Evolutionary conservation across 1,139 yeast genomes (phyloP).

Genomic region (Taphrina pruni): DNA sequence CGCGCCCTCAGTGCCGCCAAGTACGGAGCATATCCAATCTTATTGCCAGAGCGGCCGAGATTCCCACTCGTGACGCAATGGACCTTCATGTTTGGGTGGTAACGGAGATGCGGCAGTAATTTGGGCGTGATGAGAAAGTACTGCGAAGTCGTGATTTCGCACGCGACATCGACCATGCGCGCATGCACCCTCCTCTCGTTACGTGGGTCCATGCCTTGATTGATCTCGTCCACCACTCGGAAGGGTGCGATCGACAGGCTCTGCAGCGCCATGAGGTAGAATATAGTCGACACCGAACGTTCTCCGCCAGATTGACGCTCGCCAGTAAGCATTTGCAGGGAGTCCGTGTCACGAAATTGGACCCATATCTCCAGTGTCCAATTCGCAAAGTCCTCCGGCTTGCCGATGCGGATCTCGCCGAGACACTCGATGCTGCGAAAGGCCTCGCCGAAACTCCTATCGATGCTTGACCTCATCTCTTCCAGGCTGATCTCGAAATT

Average conservation of each 20-base stretch:
- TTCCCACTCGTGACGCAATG: slow-evolving; percentile 80
- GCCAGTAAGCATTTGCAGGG: slow-evolving; percentile 71
- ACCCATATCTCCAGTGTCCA: slow-evolving; percentile 89
- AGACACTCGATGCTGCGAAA: slow-evolving; percentile 81
- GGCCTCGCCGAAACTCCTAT: slow-evolving; percentile 66
- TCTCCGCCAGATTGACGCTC: slow-evolving; percentile 98
- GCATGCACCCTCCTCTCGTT: slow-evolving; percentile 89
- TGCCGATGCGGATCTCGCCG: slow-evolving; percentile 72
- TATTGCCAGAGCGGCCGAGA: slow-evolving; percentile 41
- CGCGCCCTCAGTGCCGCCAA: slow-evolving; percentile 32
- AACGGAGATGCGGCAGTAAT: slow-evolving; percentile 74
- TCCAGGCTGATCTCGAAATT: slow-evolving; percentile 68
- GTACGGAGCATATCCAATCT: slow-evolving; percentile 28
- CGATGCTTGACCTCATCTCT: slow-evolving; percentile 60
- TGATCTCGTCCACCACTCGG: slow-evolving; percentile 95
- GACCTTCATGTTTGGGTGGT: slow-evolving; percentile 80
- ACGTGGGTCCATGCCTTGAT: slow-evolving; percentile 97
- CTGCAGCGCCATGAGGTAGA: slow-evolving; percentile 88
- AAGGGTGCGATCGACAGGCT: slow-evolving; percentile 91
- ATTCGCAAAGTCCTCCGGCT: slow-evolving; percentile 63
- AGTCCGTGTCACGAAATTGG: slow-evolving; percentile 78
- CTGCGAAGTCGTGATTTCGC: slow-evolving; percentile 60
- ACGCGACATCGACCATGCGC: slow-evolving; percentile 84
- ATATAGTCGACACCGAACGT: slow-evolving; percentile 90
- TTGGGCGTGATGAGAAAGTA: slow-evolving; percentile 94